Evolutionary conservation across 1,284 basidiomycete species (phyloP).

Genomic region (Heterobasidion parviporum): DNA sequence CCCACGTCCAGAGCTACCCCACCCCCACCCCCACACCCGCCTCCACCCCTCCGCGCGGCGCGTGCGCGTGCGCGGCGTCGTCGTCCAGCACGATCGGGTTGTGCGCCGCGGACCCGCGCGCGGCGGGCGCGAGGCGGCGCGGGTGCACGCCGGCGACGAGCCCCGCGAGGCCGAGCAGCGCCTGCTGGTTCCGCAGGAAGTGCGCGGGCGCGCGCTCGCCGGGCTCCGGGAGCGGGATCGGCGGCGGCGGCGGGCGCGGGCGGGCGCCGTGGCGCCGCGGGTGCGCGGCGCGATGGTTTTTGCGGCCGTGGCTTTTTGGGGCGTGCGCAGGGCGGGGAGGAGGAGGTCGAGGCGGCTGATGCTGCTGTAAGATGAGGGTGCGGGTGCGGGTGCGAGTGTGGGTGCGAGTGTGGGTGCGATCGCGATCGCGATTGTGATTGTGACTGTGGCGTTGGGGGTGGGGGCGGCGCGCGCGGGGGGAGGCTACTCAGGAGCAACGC

Average conservation of each 20-base stretch:
- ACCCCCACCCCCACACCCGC: no score
- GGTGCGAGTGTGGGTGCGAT: no score
- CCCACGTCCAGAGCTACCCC: no score
- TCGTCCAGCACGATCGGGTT: constrained; percentile 70
- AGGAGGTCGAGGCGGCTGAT: no score
- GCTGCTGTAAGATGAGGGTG: not conserved
- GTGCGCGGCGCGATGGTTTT: no score
- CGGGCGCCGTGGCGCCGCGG: constrained; percentile 7
- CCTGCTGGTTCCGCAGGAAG: constrained; percentile 64
- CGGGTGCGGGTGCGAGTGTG: no score
- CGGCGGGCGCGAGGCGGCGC: constrained; percentile 32
- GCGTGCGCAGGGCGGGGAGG: not conserved
- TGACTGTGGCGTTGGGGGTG: not conserved
- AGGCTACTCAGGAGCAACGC: constrained; percentile 44
- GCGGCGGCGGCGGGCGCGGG: constrained; percentile 35
- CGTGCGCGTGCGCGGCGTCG: not conserved
- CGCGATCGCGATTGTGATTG: no score
- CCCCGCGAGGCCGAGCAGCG: constrained; percentile 62
- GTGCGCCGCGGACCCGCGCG: constrained; percentile 41
- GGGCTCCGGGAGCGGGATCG: constrained; percentile 52
- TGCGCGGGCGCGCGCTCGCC: constrained; percentile 53
- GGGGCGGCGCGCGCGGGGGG: constrained; percentile 1
- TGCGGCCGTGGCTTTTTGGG: not conserved
- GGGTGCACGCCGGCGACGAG: constrained; percentile 58
- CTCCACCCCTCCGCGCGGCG: no score